These are phyloP conservation scores for Phytophthora constricta DNA, from an alignment of 352 stramenopile species.

Conservation along the genomic window DNA sequence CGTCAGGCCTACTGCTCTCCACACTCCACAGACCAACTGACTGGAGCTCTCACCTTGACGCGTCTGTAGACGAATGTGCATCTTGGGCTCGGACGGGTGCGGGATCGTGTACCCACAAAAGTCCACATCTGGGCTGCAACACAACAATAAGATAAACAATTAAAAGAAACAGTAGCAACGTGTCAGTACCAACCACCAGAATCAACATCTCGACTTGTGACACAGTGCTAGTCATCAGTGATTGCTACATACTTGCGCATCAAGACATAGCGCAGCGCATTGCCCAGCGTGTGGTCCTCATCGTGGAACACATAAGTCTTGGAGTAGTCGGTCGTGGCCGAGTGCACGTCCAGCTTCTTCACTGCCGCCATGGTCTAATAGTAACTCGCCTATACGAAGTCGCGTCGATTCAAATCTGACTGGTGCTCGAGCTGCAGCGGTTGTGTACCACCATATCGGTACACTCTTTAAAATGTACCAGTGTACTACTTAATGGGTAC, in stretches of 20 bases:
- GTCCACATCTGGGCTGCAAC: conserved; percentile 84
- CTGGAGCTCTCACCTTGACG: conserved; percentile 61
- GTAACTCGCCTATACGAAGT: no score
- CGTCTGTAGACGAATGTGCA: conserved; percentile 94
- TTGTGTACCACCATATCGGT: no score
- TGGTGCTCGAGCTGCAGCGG: no score
- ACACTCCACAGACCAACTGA: no score
- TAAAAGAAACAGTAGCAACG: conserved; percentile 1
- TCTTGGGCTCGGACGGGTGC: conserved; percentile 94
- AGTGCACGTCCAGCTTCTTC: conserved; percentile 88
- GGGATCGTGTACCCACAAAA: conserved; percentile 97
- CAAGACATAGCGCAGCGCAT: conserved; percentile 91
- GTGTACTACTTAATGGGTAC: no score
- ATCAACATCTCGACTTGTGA: not conserved
- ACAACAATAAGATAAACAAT: conserved; percentile 13
- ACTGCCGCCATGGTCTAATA: conserved; percentile 27
- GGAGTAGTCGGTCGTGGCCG: conserved; percentile 77
- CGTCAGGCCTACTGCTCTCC: no score
- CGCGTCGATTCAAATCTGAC: no score
- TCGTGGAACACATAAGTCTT: conserved; percentile 91
- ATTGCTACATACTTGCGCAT: conserved; percentile 85
- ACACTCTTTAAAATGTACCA: not conserved
- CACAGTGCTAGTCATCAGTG: not conserved
- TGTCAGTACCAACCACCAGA: not conserved
- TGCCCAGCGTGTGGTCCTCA: conserved; percentile 92